Conservation (phyloP, 768 basidiomycete genomes). For the Imleria badia region DNA sequence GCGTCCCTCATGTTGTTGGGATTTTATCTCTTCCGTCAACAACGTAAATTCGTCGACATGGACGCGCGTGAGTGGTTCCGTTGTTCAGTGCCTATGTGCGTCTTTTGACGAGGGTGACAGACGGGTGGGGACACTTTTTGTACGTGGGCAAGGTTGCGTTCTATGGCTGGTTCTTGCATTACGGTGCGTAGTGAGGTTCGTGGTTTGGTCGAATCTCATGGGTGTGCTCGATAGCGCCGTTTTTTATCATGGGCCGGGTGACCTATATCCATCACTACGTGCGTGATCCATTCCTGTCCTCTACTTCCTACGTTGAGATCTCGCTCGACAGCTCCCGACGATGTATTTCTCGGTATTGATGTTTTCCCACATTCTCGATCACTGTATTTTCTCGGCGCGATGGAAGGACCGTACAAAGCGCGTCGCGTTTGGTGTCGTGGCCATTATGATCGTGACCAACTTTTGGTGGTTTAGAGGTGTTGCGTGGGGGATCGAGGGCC, state of each 20-base stretch:
- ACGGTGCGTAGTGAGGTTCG: slow-evolving; percentile 47
- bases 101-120: slow-evolving; percentile 35
- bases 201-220: not conserved
- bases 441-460: slow-evolving; percentile 59
- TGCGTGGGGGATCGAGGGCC: slow-evolving; percentile 91
- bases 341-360: slow-evolving; percentile 96
- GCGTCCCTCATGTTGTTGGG: slow-evolving; percentile 51
- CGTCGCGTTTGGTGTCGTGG: slow-evolving; percentile 66
- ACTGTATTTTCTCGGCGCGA: slow-evolving; percentile 83
- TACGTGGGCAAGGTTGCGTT: slow-evolving; percentile 92
- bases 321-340: slow-evolving; percentile 70
- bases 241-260: slow-evolving; percentile 97
- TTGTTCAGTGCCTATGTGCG: not conserved
- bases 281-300: slow-evolving; percentile 31
- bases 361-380: slow-evolving; percentile 88
- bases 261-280: slow-evolving; percentile 98
- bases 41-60: slow-evolving; percentile 92
- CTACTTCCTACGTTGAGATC: not conserved
- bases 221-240: slow-evolving; percentile 62
- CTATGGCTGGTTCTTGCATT: slow-evolving; percentile 92
- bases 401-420: slow-evolving; percentile 63
- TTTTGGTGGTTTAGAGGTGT: slow-evolving; percentile 97
- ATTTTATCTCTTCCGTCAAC: slow-evolving; percentile 76
- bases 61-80: slow-evolving; percentile 60
- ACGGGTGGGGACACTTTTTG: slow-evolving; percentile 93